Percentiles rank a stretch among this genome's conserved stretches.
phyloP scores from a whole-genome alignment of 2,329 filamentous ascomycete genomes.

The Cylindrodendrum hubeiense region DNA sequence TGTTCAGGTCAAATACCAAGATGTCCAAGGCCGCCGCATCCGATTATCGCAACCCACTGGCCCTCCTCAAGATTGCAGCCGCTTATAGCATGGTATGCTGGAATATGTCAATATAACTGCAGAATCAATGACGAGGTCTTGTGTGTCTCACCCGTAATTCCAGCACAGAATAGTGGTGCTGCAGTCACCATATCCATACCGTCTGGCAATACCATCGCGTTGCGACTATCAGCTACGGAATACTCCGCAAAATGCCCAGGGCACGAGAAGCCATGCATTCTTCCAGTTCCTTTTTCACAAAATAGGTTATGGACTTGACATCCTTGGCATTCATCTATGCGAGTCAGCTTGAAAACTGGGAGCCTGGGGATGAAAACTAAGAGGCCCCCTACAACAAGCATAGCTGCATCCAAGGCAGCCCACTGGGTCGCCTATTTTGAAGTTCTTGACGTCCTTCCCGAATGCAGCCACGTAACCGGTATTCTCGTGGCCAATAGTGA shows the following conservation, averaged over 20 bases:
- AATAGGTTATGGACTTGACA: slow-evolving; percentile 20
- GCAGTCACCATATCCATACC: slow-evolving; percentile 30
- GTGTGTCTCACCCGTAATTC: slow-evolving; percentile 19
- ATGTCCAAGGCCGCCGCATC: slow-evolving; percentile 41
- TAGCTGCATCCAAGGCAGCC: slow-evolving; percentile 18
- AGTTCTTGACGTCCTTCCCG: slow-evolving; percentile 56
- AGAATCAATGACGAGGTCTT: background rate
- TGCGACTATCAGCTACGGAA: slow-evolving; percentile 34
- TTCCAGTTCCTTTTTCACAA: slow-evolving; percentile 36
- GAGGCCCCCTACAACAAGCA: slow-evolving; percentile 1
- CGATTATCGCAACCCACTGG: slow-evolving; percentile 39
- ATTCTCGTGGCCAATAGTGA: slow-evolving; percentile 70
- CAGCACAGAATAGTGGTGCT: slow-evolving; percentile 44
- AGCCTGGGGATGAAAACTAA: no score
- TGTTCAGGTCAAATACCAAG: slow-evolving; percentile 20
- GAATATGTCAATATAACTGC: background rate
- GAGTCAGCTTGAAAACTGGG: background rate
- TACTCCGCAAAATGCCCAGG: slow-evolving; percentile 43
- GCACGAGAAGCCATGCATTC: slow-evolving; percentile 38
- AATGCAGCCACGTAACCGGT: slow-evolving; percentile 70
- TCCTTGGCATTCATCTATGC: slow-evolving; percentile 2
- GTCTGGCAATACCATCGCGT: slow-evolving; percentile 41
- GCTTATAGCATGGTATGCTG: slow-evolving; percentile 29
- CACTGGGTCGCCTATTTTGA: slow-evolving; percentile 12
- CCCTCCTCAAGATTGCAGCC: slow-evolving; percentile 28